Evolutionary conservation across 257 asterid species (phyloP), one percentile per base, ranked within the genome.

Genomic region (Paraleonurus japonicus): DNA sequence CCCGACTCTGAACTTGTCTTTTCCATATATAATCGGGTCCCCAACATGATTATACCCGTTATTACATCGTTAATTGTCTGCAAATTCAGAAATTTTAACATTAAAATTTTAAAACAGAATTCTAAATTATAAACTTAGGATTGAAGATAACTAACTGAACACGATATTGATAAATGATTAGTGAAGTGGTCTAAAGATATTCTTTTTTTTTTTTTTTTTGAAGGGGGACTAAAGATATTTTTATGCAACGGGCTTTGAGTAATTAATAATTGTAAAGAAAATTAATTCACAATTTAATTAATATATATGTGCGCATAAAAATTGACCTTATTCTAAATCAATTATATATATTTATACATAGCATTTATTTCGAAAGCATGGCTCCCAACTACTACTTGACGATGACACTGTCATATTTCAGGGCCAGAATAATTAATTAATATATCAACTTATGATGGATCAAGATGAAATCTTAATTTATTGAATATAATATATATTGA

Each of bases 1-100:
- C 70, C 74, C 3, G 82, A 76, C 35, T 67, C 82, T 11, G 39
- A 8, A 0, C 60, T 77, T 27, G 15, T 41, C 12, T 72, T 77
- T 82, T 82, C 75, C 92, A 90, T 90, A 74, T 88, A 88, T 24
- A 88, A 15, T 59, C 95, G 84, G 0, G 87, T 87, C 11, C 96
- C 96, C 0, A 65, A 58, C 0, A 61, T 67, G 0, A 90, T 78
- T 61, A 84, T 67, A 13, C 97, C 96, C 17, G 87, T 78, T 19
- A 88, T 73, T 32, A 90, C 92, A 51, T 90, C 97, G 20, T 90
- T 90, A 11, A 88, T 78, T 4, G 92, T 86, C 94, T 86, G 85
- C 28, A 26, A 9, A 39, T 4, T 6, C 3, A 11, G 4, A 10
- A 20, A 11, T 16, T 48, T 32, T 4, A n/a, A n/a, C n/a, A n/a